Percentiles rank a stretch among this genome's conserved stretches.
Conservation (phyloP, 331 rosid species). For the Ulmus americana region DNA sequence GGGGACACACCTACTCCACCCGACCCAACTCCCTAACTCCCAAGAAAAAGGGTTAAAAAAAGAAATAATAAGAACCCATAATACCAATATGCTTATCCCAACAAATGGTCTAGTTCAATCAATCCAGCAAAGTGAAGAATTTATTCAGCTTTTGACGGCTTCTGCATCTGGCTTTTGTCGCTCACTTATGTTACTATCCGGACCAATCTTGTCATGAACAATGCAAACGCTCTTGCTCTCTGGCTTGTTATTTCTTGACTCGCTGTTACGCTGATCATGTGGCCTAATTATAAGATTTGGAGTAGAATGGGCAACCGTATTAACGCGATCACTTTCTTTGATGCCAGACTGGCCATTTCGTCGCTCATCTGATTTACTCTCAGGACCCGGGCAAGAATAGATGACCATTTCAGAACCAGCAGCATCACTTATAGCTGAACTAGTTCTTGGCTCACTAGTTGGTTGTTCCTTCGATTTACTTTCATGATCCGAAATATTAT, state of each 20-base stretch:
- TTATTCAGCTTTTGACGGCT: slow-evolving; percentile 40
- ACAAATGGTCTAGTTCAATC: slow-evolving; percentile 15
- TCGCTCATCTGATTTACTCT: slow-evolving; percentile 22
- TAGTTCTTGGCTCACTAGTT: slow-evolving; percentile 20
- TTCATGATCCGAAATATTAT: slow-evolving; percentile 20
- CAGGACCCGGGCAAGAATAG: slow-evolving; percentile 19
- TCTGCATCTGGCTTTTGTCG: slow-evolving; percentile 39
- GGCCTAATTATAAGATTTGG: slow-evolving; percentile 28
- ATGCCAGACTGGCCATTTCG: slow-evolving; percentile 27
- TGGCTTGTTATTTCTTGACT: slow-evolving; percentile 21
- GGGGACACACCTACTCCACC: slow-evolving; percentile 16
- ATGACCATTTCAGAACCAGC: slow-evolving; percentile 15
- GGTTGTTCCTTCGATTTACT: slow-evolving; percentile 23
- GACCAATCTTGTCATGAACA: slow-evolving; percentile 21
- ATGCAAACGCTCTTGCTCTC: slow-evolving; percentile 31
- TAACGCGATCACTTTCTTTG: slow-evolving; percentile 22
- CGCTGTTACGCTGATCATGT: slow-evolving; percentile 27
- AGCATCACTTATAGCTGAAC: slow-evolving; percentile 24
- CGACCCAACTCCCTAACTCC: slow-evolving; percentile 5
- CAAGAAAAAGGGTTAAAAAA: slow-evolving; percentile 14
- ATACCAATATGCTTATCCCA: slow-evolving; percentile 15
- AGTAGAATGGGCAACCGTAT: slow-evolving; percentile 15
- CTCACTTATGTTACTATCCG: slow-evolving; percentile 25
- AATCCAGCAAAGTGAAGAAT: slow-evolving; percentile 14
- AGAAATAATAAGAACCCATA: slow-evolving; percentile 13